Base-by-base conservation (phyloP, 371 early-diverging fungal genomes). In the Conidiobolus incongruus region DNA sequence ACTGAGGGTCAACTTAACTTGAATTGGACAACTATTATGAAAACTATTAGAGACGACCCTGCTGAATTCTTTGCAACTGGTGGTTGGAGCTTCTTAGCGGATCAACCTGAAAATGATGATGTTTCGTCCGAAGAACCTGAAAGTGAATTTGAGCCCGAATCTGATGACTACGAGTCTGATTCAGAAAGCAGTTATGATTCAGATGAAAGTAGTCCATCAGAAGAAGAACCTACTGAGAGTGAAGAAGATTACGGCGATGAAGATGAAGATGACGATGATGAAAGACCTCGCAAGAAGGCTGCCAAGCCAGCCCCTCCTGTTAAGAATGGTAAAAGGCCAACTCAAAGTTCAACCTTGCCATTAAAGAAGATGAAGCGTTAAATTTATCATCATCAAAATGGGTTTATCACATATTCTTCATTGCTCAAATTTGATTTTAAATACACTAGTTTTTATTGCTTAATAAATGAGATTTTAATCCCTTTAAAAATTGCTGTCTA, bases 1-100 rank as follows among this genome's bases (percentile, higher is more conserved):
- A 85, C 81, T 29, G 98, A 99, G 61, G 97, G 98, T 5, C 88
- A 87, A 1, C 82, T 93, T 52, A 98, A 94, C 55, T 73, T 99
- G 49, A 89, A 87, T 55, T 99, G 99, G 99, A 61, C 77, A 11
- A 82, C 81, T 57, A 96, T 99, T 53, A 88, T 99, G 89, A 96
- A 92, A 59, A 98, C 95, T 0, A 82, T 99, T 38, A 81, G 84
- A 50, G 82, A 89, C 29, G 89, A 98, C 54, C 97, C 99, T 0
- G 80, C 76, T 8, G 83, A 71, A 21, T 99, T 99, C 62, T 99
- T 84, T 62, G 73, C 75, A 46, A 77, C 82, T 32, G 98, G 96
- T 35, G 99, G 94, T 19, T 99, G 99, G 99, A 61, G 66, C 36
- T 90, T 91, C 65, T 60, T 88, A 56, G 75, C 68, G n/a, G 57